Evolutionary conservation across 208 protist species (phyloP).

Genomic region (Trypanosoma conorhini): DNA sequence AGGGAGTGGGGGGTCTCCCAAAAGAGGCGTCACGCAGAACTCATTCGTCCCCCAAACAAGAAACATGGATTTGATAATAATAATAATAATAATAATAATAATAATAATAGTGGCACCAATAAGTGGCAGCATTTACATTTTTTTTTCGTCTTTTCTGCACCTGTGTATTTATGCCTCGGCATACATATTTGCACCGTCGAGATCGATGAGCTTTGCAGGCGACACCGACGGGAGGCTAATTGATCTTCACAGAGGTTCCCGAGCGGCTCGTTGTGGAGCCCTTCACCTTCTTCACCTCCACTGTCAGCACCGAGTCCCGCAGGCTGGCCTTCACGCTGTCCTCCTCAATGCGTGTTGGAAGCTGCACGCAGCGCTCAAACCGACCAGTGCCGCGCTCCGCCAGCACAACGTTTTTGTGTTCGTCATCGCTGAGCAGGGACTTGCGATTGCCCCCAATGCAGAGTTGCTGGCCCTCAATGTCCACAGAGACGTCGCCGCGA

Average conservation of each 20-base stretch:
- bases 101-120: slow-evolving; percentile 11
- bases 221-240: slow-evolving; percentile 21
- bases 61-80: slow-evolving; percentile 27
- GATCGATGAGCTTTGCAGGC: neutral
- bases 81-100: slow-evolving; percentile 21
- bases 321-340: slow-evolving; percentile 54
- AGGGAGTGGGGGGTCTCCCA: neutral
- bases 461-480: slow-evolving; percentile 55
- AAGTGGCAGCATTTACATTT: neutral
- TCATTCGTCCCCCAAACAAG: neutral
- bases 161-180: neutral
- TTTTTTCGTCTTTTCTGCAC: neutral
- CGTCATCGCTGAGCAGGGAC: slow-evolving; percentile 32
- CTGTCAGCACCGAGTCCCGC: slow-evolving; percentile 45
- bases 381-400: slow-evolving; percentile 57
- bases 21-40: neutral
- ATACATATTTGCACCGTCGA: neutral
- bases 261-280: slow-evolving; percentile 1
- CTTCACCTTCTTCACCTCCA: slow-evolving; percentile 55
- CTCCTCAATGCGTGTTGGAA: slow-evolving; percentile 42
- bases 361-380: slow-evolving; percentile 80
- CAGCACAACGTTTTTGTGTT: slow-evolving; percentile 32
- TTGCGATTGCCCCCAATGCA: slow-evolving; percentile 77
- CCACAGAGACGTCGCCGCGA: slow-evolving; percentile 65
- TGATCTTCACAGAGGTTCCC: slow-evolving; percentile 45